phyloP scores from a whole-genome alignment of 306 rosid genomes.

The Gastrolobium villosum region DNA sequence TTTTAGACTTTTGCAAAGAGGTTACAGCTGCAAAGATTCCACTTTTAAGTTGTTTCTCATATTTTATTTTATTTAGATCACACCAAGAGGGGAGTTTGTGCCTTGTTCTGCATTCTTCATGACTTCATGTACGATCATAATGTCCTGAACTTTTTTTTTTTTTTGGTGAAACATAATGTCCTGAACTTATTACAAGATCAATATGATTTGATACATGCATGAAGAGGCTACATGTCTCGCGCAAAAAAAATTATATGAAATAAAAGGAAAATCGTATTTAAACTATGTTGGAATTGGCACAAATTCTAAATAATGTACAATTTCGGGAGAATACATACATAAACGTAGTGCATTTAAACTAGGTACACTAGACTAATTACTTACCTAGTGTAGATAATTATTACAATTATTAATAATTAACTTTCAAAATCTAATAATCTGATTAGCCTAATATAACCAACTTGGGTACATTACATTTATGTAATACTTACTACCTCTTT shows the following conservation, averaged over 20 bases:
- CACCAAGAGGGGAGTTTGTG: neutral
- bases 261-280: neutral
- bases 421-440: too few relatives aligned
- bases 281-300: too few relatives aligned
- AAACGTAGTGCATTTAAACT: too few relatives aligned
- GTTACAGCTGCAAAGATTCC: slow-evolving; percentile 50
- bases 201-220: slow-evolving; percentile 41
- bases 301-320: neutral
- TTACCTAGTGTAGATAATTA: too few relatives aligned
- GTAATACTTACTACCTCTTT: too few relatives aligned
- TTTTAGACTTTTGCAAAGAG: slow-evolving; percentile 12
- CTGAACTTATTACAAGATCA: neutral
- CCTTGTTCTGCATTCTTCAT: neutral
- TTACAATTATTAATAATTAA: too few relatives aligned
- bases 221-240: neutral
- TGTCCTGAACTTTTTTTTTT: neutral
- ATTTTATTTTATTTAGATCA: slow-evolving; percentile 21
- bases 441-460: too few relatives aligned
- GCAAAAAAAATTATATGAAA: neutral
- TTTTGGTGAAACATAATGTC: too few relatives aligned
- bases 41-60: neutral
- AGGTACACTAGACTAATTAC: too few relatives aligned
- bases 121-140: neutral
- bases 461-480: too few relatives aligned
- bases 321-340: too few relatives aligned